A percentile compares a stretch with the other conserved stretches of the same genome.
phyloP scores from a whole-genome alignment of 148 eudicot species.

The Vaccinium darrowii region DNA sequence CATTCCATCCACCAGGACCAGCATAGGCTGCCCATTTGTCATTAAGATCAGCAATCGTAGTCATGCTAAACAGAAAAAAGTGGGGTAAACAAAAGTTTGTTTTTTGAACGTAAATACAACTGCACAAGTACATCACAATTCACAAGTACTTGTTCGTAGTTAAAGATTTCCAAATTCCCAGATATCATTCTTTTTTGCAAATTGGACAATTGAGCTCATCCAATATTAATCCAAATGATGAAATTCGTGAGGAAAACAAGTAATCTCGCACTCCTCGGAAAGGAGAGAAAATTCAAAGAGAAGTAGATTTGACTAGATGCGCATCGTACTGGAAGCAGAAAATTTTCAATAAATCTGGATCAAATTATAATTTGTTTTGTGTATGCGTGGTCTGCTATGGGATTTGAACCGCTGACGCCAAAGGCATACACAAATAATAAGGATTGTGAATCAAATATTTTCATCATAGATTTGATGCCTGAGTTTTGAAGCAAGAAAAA shows the following conservation, averaged over 20 bases:
- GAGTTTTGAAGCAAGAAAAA: not conserved
- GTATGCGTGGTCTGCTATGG: not conserved
- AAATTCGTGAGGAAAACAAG: not conserved
- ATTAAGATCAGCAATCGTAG: slow-evolving; percentile 81
- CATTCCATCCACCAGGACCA: slow-evolving; percentile 99
- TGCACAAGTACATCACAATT: not conserved
- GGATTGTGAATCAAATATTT: not conserved
- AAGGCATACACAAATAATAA: not conserved
- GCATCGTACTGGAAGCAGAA: not conserved
- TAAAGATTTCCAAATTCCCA: not conserved
- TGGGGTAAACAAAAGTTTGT: not conserved
- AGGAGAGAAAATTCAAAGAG: not conserved
- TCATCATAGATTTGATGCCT: not conserved
- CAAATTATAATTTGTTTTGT: too few species aligned
- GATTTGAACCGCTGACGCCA: not conserved
- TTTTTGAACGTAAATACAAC: not conserved
- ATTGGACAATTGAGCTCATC: not conserved
- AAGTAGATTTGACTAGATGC: not conserved
- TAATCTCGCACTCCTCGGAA: not conserved
- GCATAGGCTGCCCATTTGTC: slow-evolving; percentile 96
- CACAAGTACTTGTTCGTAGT: not conserved
- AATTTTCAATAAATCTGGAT: not conserved
- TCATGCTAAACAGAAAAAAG: slow-evolving; percentile 55
- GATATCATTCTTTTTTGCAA: not conserved
- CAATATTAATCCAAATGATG: slow-evolving; percentile 2